Evolutionary conservation across 73 alveolate species (phyloP), one percentile per base, ranked within the genome.

Genomic region (Symbiodinium natans): DNA sequence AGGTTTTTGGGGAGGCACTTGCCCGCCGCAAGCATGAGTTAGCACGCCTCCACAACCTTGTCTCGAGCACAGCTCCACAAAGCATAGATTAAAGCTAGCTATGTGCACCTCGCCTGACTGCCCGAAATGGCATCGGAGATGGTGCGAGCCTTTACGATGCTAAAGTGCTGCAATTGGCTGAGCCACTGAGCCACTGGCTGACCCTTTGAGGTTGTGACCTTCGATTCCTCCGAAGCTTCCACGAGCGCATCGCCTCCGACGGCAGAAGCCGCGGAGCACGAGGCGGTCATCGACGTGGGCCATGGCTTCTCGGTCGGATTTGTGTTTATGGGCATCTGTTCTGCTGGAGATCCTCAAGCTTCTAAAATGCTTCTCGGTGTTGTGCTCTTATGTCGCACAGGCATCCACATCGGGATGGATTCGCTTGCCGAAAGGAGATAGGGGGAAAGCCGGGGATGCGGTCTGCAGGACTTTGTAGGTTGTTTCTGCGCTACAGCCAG

Each of bases 241-340:
- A 5, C 56, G 56, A 43, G n/a, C n/a, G n/a, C n/a, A n/a, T n/a
- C 11, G 56, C 56, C 56, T 4, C 63, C 63, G 63, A 7, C 68
- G 27, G 17, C 13, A 52, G 68, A 3, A 27, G 68, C 68, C 29
- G 21, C 17, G 68, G n/a, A 1, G n/a, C n/a, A n/a, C 77, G 96
- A 89, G 96, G 96, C 56, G 34, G 77, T 63, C 31, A 63, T 63
- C 34, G 77, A 63, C 25, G 77, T 27, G 36, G 77, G 77, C 10
- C 77, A 63, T 27, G 77, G 77, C 56, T 43, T 41, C 41, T 27
- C 13, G 73, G 90, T n/a, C n/a, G n/a, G n/a, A n/a, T n/a, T n/a
- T n/a, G n/a, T 33, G 46, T 5, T 75, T 11, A 1, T n/a, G 42
- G 29, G 42, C 52, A 31, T 25, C 8, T 5, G 46, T 75, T 75